phyloP scores from a whole-genome alignment of 2,329 filamentous ascomycete species.

The Chaetomium sp. region DNA sequence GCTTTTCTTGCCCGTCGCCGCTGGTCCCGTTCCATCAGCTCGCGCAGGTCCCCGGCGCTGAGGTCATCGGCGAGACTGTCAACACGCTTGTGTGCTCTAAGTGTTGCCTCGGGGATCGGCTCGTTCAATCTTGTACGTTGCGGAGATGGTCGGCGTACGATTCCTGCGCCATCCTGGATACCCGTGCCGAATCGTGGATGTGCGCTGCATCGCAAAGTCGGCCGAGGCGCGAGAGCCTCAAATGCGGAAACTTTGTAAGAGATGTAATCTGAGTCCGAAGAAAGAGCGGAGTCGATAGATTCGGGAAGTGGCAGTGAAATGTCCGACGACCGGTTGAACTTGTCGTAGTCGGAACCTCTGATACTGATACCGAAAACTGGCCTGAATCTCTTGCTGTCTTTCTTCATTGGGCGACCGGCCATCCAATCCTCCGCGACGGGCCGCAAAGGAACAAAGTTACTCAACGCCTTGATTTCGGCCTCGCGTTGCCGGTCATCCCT shows the following conservation, averaged over 20 bases:
- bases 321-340: constrained; percentile 66
- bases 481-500: constrained; percentile 77
- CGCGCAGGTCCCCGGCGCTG: constrained; percentile 79
- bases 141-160: constrained; percentile 53
- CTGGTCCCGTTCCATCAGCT: constrained; percentile 87
- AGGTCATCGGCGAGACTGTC: constrained; percentile 80
- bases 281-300: constrained; percentile 76
- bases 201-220: constrained; percentile 75
- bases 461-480: constrained; percentile 87
- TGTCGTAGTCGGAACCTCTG: constrained; percentile 42
- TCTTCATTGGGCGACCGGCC: constrained; percentile 60
- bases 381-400: constrained; percentile 67
- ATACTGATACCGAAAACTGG: constrained; percentile 49
- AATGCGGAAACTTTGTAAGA: constrained; percentile 81
- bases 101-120: constrained; percentile 61
- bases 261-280: constrained; percentile 71
- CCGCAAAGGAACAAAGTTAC: constrained; percentile 66
- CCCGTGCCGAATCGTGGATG: constrained; percentile 60
- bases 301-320: constrained; percentile 73
- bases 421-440: constrained; percentile 61
- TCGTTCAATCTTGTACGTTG: constrained; percentile 52
- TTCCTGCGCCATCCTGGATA: constrained; percentile 48
- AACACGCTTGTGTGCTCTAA: constrained; percentile 64
- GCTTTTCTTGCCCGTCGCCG: constrained; percentile 76
- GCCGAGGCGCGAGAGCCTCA: constrained; percentile 80